Base-by-base conservation (phyloP, 2,329 filamentous ascomycete species). In the Apiospora hydei region DNA sequence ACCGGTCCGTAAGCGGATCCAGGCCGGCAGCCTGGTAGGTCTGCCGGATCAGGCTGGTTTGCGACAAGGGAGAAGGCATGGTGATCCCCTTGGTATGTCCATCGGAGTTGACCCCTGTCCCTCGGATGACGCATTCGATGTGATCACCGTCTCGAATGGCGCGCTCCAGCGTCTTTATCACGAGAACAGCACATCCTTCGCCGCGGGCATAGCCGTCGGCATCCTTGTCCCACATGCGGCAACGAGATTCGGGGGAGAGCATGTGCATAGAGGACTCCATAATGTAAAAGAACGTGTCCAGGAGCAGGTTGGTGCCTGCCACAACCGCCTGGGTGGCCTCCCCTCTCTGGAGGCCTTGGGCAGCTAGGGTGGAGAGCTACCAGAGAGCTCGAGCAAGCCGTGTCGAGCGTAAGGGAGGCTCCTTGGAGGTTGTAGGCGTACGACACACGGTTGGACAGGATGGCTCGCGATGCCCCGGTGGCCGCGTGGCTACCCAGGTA, bases 151-250 rank as follows among this genome's bases (percentile, higher is more conserved):
- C 85, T 6, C 75, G 74, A 1, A 88, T 71, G 1, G 87, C 87
- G 61, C 82, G 81, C 24, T 80, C 79, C 4, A 78, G 71, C n/a
- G 74, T 78, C 77, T 88, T 88, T 0, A 88, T 73, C 0, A 86
- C 71, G 1, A 88, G 57, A 4, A 82, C 78, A 0, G 79, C 83
- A 3, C 82, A 77, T 5, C 85, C 86, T 72, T 88, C 86, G 1
- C 85, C 86, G 24, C 85, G 80, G 0, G 80, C 84, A 73, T 87
- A 88, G 0, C 87, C 87, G 72, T 84, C 78, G 1, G 82, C 85
- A 18, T 75, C 73, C 3, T 76, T 71, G 71, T 86, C 85, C 70
- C 81, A 84, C 21, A 74, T 76, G 18, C 77, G 74, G 21, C 73
- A 82, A 41, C 70, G 73, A 2, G 77, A 76, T 46, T 78, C 75